These are phyloP conservation scores for Saraca asoca DNA, from an alignment of 331 rosid species.

Conservation along the genomic window DNA sequence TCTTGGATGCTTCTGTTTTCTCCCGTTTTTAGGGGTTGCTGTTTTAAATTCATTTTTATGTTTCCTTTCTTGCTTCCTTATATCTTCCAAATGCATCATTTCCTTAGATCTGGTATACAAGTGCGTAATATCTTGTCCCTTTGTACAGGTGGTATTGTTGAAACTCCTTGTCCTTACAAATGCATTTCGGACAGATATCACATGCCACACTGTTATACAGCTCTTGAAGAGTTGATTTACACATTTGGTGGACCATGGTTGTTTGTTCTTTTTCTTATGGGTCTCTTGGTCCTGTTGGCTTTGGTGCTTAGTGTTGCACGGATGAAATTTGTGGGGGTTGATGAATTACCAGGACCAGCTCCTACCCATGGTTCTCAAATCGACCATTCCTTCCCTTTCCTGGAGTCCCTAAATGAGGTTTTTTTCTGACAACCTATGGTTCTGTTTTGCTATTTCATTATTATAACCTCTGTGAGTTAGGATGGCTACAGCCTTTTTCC, in stretches of 20 bases:
- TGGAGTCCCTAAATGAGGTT: slow-evolving; percentile 95
- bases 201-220: slow-evolving; percentile 94
- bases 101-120: slow-evolving; percentile 17
- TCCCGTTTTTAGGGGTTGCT: background rate
- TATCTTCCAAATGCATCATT: background rate
- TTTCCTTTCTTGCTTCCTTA: slow-evolving; percentile 8
- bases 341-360: slow-evolving; percentile 67
- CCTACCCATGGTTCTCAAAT: slow-evolving; percentile 89
- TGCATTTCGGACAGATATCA: slow-evolving; percentile 95
- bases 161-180: slow-evolving; percentile 85
- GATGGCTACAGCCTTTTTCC: slow-evolving; percentile 18
- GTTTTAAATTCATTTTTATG: background rate
- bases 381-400: slow-evolving; percentile 93
- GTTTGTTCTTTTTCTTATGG: slow-evolving; percentile 79
- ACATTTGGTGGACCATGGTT: slow-evolving; percentile 99
- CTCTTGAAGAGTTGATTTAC: slow-evolving; percentile 91
- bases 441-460: slow-evolving; percentile 25
- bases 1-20: slow-evolving; percentile 3
- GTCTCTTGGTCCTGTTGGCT: slow-evolving; percentile 84
- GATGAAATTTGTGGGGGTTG: slow-evolving; percentile 93
- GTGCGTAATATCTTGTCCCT: slow-evolving; percentile 25
- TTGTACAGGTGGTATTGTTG: slow-evolving; percentile 78
- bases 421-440: slow-evolving; percentile 16
- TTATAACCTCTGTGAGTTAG: slow-evolving; percentile 16
- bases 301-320: slow-evolving; percentile 95